These are phyloP conservation scores for Cytidiella melzeri DNA, from an alignment of 768 basidiomycete species.

Conservation along the genomic window DNA sequence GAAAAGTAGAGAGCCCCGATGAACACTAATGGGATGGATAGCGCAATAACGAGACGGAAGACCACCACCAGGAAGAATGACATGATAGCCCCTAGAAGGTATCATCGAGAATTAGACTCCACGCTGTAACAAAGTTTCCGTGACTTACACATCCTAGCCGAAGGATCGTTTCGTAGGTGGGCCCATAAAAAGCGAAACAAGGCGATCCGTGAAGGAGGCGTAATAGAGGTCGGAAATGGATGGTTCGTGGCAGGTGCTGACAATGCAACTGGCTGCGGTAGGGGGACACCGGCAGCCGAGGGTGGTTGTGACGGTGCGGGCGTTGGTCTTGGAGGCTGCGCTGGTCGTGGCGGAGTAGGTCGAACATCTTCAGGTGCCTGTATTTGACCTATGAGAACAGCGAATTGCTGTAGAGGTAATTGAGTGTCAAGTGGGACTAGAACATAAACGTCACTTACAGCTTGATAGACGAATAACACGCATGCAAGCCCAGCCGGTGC, in stretches of 20 bases:
- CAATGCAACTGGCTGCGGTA: neutral
- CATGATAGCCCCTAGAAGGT: constrained; percentile 51
- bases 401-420: constrained; percentile 60
- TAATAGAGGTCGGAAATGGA: constrained; percentile 9
- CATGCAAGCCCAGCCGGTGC: constrained; percentile 83
- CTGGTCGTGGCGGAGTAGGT: constrained; percentile 19
- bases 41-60: constrained; percentile 66
- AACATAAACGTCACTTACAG: constrained; percentile 64
- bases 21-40: constrained; percentile 58
- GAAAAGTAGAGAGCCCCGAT: constrained; percentile 65
- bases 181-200: constrained; percentile 48
- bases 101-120: too few species aligned
- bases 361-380: constrained; percentile 68
- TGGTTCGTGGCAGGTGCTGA: constrained; percentile 12
- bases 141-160: constrained; percentile 61
- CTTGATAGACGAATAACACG: constrained; percentile 74
- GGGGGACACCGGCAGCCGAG: too few species aligned
- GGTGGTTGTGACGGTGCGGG: constrained; percentile 19
- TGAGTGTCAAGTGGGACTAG: neutral
- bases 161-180: constrained; percentile 62
- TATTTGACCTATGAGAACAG: constrained; percentile 72
- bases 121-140: too few species aligned
- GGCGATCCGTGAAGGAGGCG: constrained; percentile 9
- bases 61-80: constrained; percentile 67
- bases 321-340: constrained; percentile 12